phyloP scores from a whole-genome alignment of 352 stramenopile genomes.

The Sclerospora graminicola region DNA sequence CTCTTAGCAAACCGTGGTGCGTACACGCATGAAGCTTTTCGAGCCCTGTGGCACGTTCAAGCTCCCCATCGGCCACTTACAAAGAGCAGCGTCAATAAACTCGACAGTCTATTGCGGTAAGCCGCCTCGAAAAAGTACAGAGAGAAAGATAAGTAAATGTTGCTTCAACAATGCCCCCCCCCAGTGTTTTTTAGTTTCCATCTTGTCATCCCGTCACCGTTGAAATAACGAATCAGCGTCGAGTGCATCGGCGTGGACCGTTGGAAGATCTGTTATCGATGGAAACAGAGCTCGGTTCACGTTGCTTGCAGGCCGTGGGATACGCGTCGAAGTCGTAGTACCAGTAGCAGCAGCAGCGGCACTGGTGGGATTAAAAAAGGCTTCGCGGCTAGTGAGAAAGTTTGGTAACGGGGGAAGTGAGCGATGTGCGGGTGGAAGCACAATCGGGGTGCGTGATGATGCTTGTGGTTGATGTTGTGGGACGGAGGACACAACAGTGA shows the following conservation, averaged over 20 bases:
- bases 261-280: slow-evolving; percentile 31
- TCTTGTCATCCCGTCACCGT: no score
- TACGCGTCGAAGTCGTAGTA: slow-evolving; percentile 4
- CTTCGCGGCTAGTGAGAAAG: slow-evolving; percentile 54
- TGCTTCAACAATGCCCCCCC: no score
- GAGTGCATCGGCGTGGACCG: slow-evolving; percentile 22
- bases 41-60: slow-evolving; percentile 65
- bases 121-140: not conserved
- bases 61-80: slow-evolving; percentile 58
- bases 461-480: slow-evolving; percentile 8
- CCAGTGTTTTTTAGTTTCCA: no score
- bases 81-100: slow-evolving; percentile 75
- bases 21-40: slow-evolving; percentile 50
- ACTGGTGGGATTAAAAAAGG: slow-evolving; percentile 36
- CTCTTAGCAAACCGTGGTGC: slow-evolving; percentile 60
- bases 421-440: slow-evolving; percentile 36
- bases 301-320: slow-evolving; percentile 3
- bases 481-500: slow-evolving; percentile 15
- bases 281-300: slow-evolving; percentile 34
- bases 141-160: no score
- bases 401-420: slow-evolving; percentile 47
- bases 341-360: slow-evolving; percentile 7
- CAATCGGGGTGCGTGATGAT: slow-evolving; percentile 38
- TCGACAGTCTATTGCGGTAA: slow-evolving; percentile 71
- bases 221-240: slow-evolving; percentile 37